Evolutionary conservation across 2,329 filamentous ascomycete species (phyloP).

Genomic region (Hypoxylon sp.): DNA sequence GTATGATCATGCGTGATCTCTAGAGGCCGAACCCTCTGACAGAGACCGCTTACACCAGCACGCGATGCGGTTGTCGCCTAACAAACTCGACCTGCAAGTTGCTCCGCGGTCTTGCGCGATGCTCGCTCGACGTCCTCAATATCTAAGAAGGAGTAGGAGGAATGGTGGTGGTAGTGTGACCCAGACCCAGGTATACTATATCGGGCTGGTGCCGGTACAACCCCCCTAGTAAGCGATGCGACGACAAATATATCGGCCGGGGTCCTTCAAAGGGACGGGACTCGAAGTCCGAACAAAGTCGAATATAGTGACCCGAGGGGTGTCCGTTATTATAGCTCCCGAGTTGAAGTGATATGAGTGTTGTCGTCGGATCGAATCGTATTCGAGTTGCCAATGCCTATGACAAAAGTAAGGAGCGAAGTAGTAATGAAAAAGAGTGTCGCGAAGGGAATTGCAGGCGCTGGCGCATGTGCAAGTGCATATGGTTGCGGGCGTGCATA

Average conservation of each 20-base stretch:
- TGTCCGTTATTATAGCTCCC: background rate
- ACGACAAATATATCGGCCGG: constrained; percentile 24
- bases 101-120: constrained; percentile 41
- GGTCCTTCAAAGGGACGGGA: constrained; percentile 16
- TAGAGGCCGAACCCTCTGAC: background rate
- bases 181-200: constrained; percentile 9
- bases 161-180: constrained; percentile 11
- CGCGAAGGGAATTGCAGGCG: constrained; percentile 34
- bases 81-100: constrained; percentile 52
- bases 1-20: constrained; percentile 20
- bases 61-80: constrained; percentile 39
- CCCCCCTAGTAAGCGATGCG: constrained; percentile 11
- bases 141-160: constrained; percentile 1
- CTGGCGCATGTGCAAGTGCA: constrained; percentile 34
- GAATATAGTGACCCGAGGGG: constrained; percentile 1
- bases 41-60: constrained; percentile 11
- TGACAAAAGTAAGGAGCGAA: constrained; percentile 13
- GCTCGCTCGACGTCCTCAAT: constrained; percentile 18
- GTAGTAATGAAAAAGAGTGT: constrained; percentile 25
- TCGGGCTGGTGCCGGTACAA: constrained; percentile 7
- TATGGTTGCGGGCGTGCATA: constrained; percentile 7
- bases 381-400: constrained; percentile 15
- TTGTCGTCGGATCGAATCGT: constrained; percentile 22
- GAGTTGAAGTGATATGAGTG: constrained; percentile 14
- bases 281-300: constrained; percentile 4